These are phyloP conservation scores for Smithsoniella earleae DNA, from an alignment of 163 green algal genomes.

Conservation along the genomic window DNA sequence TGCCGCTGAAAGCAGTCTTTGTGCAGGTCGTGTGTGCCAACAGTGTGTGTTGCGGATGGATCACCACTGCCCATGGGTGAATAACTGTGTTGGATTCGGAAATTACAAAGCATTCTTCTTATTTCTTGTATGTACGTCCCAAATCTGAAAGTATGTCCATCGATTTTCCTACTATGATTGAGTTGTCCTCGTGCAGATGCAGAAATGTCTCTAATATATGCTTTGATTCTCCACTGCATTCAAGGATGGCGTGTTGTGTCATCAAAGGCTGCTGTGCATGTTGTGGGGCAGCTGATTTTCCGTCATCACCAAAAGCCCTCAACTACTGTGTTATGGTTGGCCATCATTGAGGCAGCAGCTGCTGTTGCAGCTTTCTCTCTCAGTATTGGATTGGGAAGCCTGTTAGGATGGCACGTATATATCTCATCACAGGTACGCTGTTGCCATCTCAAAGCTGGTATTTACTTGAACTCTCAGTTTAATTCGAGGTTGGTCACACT, in stretches of 20 bases:
- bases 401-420: slow-evolving; percentile 64
- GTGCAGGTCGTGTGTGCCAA: slow-evolving; percentile 55
- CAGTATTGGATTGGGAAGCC: slow-evolving; percentile 48
- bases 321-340: not conserved
- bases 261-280: not conserved
- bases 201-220: not conserved
- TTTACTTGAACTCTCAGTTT: not conserved
- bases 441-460: not conserved
- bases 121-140: slow-evolving; percentile 63
- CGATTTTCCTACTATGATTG: not conserved
- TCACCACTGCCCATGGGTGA: slow-evolving; percentile 87
- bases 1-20: too few species aligned
- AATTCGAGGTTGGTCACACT: not conserved
- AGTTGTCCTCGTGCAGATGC: slow-evolving; percentile 41
- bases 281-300: not conserved
- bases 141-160: not conserved
- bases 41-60: slow-evolving; percentile 81
- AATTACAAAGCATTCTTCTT: slow-evolving; percentile 88
- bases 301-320: not conserved
- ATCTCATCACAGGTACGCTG: not conserved
- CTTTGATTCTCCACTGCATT: not conserved
- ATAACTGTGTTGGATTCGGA: slow-evolving; percentile 83
- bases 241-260: not conserved
- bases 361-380: slow-evolving; percentile 48
- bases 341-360: not conserved